These are phyloP conservation scores for Sphaerulina musiva DNA, from an alignment of 2,329 filamentous ascomycete genomes.

Conservation along the genomic window DNA sequence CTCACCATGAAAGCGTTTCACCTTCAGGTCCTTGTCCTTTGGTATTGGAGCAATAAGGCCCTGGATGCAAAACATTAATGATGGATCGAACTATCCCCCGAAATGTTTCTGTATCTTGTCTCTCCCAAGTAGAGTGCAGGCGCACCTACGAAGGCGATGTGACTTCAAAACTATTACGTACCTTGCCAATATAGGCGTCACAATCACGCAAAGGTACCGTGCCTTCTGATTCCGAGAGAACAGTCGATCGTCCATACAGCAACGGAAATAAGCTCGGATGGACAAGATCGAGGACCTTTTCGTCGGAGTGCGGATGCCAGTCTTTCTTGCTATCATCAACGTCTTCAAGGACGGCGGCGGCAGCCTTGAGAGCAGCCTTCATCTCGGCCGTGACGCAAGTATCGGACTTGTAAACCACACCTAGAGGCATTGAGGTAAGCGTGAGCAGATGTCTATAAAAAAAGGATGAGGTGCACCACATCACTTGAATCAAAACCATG, in stretches of 20 bases:
- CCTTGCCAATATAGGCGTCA: conserved; percentile 30
- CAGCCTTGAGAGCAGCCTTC: conserved; percentile 38
- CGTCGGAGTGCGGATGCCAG: conserved; percentile 55
- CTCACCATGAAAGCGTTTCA: not conserved
- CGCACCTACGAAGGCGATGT: too few species aligned
- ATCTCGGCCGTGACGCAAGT: conserved; percentile 37
- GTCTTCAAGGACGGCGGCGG: conserved; percentile 46
- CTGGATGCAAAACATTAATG: conserved; percentile 6
- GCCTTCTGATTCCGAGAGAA: conserved; percentile 33
- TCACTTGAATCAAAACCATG: too few species aligned
- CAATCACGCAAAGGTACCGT: conserved; percentile 30
- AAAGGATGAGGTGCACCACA: too few species aligned
- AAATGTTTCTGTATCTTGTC: too few species aligned
- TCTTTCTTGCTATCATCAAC: conserved; percentile 25
- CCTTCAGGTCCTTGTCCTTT: conserved; percentile 5
- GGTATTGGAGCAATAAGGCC: conserved; percentile 18
- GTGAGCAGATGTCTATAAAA: too few species aligned
- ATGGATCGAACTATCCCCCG: too few species aligned
- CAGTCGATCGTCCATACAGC: conserved; percentile 46
- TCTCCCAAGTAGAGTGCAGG: too few species aligned
- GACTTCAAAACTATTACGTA: too few species aligned
- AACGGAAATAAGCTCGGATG: conserved; percentile 60
- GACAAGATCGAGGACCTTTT: conserved; percentile 55
- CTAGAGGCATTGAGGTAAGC: too few species aligned
- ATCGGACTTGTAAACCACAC: conserved; percentile 50